Evolutionary conservation across 108 stramenopile genomes (phyloP), one percentile per base, ranked within the genome.

Genomic region (Cyclotella sp.): DNA sequence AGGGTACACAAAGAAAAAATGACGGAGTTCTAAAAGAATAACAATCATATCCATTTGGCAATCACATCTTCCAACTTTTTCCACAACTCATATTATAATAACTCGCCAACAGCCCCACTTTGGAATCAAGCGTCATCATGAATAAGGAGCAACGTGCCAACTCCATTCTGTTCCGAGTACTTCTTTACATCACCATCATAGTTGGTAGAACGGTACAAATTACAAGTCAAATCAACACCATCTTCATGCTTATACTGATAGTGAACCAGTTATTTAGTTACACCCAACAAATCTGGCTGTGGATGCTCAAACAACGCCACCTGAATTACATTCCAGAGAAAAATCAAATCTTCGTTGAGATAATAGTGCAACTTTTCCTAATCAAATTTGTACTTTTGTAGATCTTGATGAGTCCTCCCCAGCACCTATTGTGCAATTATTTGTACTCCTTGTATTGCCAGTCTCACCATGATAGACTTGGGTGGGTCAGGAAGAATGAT

Each of bases 141-240:
- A 70, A 85, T 76, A 2, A 85, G 63, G 10, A 85, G 74, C 63
- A 81, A 26, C 42, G 75, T 81, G 0, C 80, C 80, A 57, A 81
- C 80, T 24, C 73, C 60, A 53, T 71, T 77, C 52, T 85, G 85
- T 55, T 79, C 65, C 1, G 69, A 68, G 29, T 76, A 68, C 70
- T 83, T 85, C 28, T 82, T 82, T 12, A 80, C 85, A 34, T 85
- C 76, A 11, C 79, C 82, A 43, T 85, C 82, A 19, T 83, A 85
- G 67, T 75, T 64, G 11, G 77, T 59, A n/a, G 85, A 81, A 24
- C 79, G 68, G 61, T 85, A 85, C 44, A 85, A 42, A 30, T 85
- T 79, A 57, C 73, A 82, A 1, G 75, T 85, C 73, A 85, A 52
- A 41, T 85, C 82, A 18, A 85, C 74, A 55, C 82, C 82, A 70